Conservation (phyloP, 208 protist species). For the Acanthamoeba sp. region DNA sequence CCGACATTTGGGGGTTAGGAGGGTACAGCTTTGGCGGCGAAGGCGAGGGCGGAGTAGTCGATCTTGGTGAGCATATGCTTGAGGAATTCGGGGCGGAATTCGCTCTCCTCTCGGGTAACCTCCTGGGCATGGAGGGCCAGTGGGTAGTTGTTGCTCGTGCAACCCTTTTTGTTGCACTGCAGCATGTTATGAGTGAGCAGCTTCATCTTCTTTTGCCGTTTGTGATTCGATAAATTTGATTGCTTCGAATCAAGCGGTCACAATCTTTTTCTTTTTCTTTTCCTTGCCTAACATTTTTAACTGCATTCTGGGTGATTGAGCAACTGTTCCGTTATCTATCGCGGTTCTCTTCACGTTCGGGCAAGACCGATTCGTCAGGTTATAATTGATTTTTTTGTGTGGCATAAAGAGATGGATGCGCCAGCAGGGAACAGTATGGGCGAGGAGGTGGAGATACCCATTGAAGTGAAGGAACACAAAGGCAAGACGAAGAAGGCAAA, state of each 20-base stretch:
- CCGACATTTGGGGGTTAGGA: neutral
- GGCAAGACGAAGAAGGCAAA: no score
- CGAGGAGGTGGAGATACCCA: neutral
- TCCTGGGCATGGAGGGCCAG: constrained; percentile 63
- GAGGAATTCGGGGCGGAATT: constrained; percentile 78
- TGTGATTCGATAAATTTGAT: constrained; percentile 25
- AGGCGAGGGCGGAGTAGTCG: constrained; percentile 74
- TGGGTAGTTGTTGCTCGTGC: constrained; percentile 75
- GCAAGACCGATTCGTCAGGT: no score
- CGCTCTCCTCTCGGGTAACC: constrained; percentile 75
- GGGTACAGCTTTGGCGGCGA: neutral
- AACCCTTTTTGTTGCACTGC: constrained; percentile 78
- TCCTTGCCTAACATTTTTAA: neutral
- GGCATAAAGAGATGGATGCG: neutral
- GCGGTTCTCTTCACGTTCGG: no score
- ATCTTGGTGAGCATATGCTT: constrained; percentile 78
- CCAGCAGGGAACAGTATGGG: neutral
- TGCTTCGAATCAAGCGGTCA: neutral
- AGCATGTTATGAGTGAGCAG: constrained; percentile 83
- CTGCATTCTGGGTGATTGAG: no score
- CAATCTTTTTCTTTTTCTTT: constrained; percentile 5
- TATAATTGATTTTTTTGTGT: neutral
- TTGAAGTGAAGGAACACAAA: neutral
- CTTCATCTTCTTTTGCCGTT: constrained; percentile 76
- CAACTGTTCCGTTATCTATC: no score